A percentile compares a stretch with the other conserved stretches of the same genome.
These are phyloP conservation scores for Chrysosphaeria jannelii DNA, from an alignment of 2,329 filamentous ascomycete species.

Conservation along the genomic window DNA sequence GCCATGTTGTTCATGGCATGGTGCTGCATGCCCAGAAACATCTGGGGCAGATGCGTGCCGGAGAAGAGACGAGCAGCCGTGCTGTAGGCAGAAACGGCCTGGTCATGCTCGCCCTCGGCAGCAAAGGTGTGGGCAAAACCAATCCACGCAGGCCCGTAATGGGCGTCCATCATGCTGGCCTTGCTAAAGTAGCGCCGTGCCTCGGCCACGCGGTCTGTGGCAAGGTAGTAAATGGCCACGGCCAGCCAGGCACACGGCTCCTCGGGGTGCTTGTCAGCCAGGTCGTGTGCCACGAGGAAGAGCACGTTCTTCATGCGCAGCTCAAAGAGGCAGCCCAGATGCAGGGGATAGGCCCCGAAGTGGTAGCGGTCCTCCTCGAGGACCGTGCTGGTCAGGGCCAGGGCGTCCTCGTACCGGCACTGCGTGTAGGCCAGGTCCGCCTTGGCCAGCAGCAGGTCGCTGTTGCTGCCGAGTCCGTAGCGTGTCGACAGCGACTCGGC, in stretches of 20 bases:
- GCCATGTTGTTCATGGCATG: slow-evolving; percentile 85
- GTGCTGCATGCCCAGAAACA: slow-evolving; percentile 97
- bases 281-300: slow-evolving; percentile 73
- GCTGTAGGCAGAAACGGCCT: slow-evolving; percentile 90
- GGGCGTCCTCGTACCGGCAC: slow-evolving; percentile 69
- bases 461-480: slow-evolving; percentile 62
- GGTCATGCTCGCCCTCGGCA: slow-evolving; percentile 88
- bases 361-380: slow-evolving; percentile 67
- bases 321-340: slow-evolving; percentile 74
- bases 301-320: slow-evolving; percentile 63
- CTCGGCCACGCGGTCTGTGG: slow-evolving; percentile 69
- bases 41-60: slow-evolving; percentile 79
- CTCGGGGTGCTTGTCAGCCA: slow-evolving; percentile 72
- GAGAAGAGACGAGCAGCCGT: slow-evolving; percentile 87
- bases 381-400: slow-evolving; percentile 58
- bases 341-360: slow-evolving; percentile 64
- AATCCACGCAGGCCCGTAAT: slow-evolving; percentile 95
- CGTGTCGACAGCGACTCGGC: slow-evolving; percentile 81
- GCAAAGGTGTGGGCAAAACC: slow-evolving; percentile 97
- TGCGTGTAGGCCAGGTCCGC: slow-evolving; percentile 85
- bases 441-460: slow-evolving; percentile 67
- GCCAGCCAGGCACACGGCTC: slow-evolving; percentile 84
- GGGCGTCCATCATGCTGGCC: slow-evolving; percentile 86
- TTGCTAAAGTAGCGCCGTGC: slow-evolving; percentile 92
- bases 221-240: slow-evolving; percentile 81